Evolutionary conservation across 495 filamentous ascomycete genomes (phyloP).

Genomic region (Emericellopsis terricola): DNA sequence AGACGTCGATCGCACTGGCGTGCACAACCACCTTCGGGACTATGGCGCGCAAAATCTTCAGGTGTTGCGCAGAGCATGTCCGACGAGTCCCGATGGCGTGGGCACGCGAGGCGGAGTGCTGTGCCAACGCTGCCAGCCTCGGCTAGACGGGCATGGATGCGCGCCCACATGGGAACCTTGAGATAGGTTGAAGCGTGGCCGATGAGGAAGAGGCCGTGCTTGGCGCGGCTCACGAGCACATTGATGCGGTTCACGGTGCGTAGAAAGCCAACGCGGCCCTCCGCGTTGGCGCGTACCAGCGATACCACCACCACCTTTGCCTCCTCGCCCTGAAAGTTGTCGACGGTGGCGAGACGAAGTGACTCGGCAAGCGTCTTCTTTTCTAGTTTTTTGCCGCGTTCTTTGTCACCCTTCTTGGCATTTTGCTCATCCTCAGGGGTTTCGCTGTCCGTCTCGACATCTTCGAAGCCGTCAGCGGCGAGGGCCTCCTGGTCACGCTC

Average conservation of each 20-base stretch:
- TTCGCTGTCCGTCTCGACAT: slow-evolving; percentile 8
- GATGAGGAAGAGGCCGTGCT: slow-evolving; percentile 75
- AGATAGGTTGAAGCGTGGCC: slow-evolving; percentile 45
- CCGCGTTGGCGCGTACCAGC: slow-evolving; percentile 52
- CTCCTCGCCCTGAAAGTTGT: slow-evolving; percentile 77
- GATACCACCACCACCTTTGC: slow-evolving; percentile 72
- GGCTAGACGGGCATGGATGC: slow-evolving; percentile 39
- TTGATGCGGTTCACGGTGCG: slow-evolving; percentile 66
- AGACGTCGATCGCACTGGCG: slow-evolving; percentile 40
- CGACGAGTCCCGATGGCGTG: slow-evolving; percentile 41
- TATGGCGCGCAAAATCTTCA: slow-evolving; percentile 39
- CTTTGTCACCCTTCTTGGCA: too few species aligned
- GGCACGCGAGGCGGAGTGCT: slow-evolving; percentile 40
- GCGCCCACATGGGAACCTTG: slow-evolving; percentile 48
- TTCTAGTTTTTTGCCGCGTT: slow-evolving; percentile 5
- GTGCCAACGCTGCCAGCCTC: slow-evolving; percentile 31
- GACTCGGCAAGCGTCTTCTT: slow-evolving; percentile 39
- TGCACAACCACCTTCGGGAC: slow-evolving; percentile 59
- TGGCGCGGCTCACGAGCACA: slow-evolving; percentile 53
- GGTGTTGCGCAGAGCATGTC: slow-evolving; percentile 39
- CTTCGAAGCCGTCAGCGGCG: slow-evolving; percentile 18
- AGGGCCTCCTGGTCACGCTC: slow-evolving; percentile 50
- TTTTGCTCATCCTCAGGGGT: too few species aligned
- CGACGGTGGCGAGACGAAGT: slow-evolving; percentile 61
- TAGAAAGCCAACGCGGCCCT: slow-evolving; percentile 52